Percentiles rank a stretch among this genome's conserved stretches.
Conservation (phyloP, 2,329 filamentous ascomycete species). For the Aureobasidium subglaciale region DNA sequence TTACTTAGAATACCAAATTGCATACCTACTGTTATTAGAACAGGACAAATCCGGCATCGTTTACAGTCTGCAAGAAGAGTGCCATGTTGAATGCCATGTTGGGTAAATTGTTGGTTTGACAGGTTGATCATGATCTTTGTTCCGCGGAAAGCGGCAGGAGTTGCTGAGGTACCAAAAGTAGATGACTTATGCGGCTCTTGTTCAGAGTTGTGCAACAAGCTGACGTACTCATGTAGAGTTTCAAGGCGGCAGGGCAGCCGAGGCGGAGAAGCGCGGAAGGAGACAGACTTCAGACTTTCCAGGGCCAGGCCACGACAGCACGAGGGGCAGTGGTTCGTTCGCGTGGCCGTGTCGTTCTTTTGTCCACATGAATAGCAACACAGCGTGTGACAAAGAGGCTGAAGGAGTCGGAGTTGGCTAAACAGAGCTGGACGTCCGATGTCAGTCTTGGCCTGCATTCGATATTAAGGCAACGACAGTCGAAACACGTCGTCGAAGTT, state of each 20-base stretch:
- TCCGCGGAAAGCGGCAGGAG: too few species aligned
- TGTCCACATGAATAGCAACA: background rate
- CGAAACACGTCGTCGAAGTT: background rate
- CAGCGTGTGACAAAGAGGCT: background rate
- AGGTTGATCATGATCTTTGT: too few species aligned
- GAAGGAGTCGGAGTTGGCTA: background rate
- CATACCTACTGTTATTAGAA: too few species aligned
- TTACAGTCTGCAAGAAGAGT: too few species aligned
- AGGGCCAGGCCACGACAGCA: conserved; percentile 11
- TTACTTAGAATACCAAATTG: background rate
- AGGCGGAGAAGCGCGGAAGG: conserved; percentile 1
- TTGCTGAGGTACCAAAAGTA: too few species aligned
- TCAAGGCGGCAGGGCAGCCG: background rate
- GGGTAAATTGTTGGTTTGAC: too few species aligned
- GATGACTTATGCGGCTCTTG: background rate
- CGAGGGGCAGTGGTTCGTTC: conserved; percentile 3
- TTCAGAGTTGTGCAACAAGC: background rate
- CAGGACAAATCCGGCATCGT: too few species aligned
- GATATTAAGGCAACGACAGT: background rate
- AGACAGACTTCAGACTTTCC: background rate
- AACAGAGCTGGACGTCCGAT: background rate
- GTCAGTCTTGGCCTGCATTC: background rate
- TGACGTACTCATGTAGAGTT: conserved; percentile 1
- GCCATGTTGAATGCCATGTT: too few species aligned
- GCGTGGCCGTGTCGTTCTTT: background rate